phyloP scores from a whole-genome alignment of 2,329 filamentous ascomycete species.

The Pseudogymnoascus sp. region DNA sequence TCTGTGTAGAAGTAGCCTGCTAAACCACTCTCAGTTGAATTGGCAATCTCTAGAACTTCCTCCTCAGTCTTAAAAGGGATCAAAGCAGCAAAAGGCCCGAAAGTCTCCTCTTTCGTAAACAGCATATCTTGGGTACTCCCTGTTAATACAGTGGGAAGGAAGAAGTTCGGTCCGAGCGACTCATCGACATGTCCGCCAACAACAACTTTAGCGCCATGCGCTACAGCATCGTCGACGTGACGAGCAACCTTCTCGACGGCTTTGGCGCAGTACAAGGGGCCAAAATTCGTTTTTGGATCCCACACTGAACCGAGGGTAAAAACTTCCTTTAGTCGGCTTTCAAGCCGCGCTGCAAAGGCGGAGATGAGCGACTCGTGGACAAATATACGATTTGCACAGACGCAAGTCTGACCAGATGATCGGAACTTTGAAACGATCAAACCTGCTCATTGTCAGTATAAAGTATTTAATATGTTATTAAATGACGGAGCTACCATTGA shows the following conservation, averaged over 20 bases:
- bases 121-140: slow-evolving; percentile 53
- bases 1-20: slow-evolving; percentile 64
- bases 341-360: slow-evolving; percentile 48
- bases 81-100: slow-evolving; percentile 57
- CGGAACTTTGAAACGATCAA: slow-evolving; percentile 43
- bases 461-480: too few species aligned
- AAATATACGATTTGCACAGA: slow-evolving; percentile 59
- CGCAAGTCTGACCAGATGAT: slow-evolving; percentile 58
- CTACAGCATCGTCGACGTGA: slow-evolving; percentile 58
- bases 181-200: slow-evolving; percentile 51
- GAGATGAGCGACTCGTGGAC: slow-evolving; percentile 57
- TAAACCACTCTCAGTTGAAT: slow-evolving; percentile 55
- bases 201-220: slow-evolving; percentile 54
- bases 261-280: slow-evolving; percentile 50
- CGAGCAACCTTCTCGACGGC: slow-evolving; percentile 48
- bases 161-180: slow-evolving; percentile 54
- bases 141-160: slow-evolving; percentile 58
- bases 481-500: slow-evolving; percentile 27
- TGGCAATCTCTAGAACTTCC: slow-evolving; percentile 52
- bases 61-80: slow-evolving; percentile 61
- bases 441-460: too few species aligned
- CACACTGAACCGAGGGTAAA: slow-evolving; percentile 57
- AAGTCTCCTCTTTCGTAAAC: slow-evolving; percentile 49
- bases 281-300: slow-evolving; percentile 50
- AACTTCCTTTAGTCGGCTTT: slow-evolving; percentile 39